Evolutionary conservation across 1,284 basidiomycete species (phyloP).

Genomic region (Wallemia ichthyophaga): DNA sequence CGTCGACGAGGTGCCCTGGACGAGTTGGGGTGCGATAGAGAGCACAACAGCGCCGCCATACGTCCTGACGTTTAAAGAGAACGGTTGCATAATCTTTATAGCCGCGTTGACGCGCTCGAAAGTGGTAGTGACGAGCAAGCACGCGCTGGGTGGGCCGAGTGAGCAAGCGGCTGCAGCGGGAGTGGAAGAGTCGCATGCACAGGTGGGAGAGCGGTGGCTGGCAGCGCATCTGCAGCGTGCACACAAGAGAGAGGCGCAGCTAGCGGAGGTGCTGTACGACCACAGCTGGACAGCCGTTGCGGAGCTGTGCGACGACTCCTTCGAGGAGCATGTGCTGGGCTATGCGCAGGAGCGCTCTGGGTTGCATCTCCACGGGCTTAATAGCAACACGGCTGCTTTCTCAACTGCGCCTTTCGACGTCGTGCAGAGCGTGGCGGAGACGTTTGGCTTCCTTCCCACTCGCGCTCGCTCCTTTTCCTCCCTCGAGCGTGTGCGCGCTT

Average conservation of each 20-base stretch:
- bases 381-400: constrained; percentile 39
- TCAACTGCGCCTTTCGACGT: constrained; percentile 33
- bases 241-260: constrained; percentile 36
- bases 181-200: constrained; percentile 26
- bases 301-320: constrained; percentile 90
- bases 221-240: constrained; percentile 32
- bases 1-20: constrained; percentile 83
- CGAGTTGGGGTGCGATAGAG: constrained; percentile 51
- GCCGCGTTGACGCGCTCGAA: constrained; percentile 45
- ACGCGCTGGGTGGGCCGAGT: constrained; percentile 33
- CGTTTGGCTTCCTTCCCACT: constrained; percentile 79
- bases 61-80: constrained; percentile 72
- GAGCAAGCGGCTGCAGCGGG: not conserved
- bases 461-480: constrained; percentile 28
- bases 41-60: constrained; percentile 51
- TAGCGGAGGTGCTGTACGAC: constrained; percentile 47
- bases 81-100: constrained; percentile 95
- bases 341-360: constrained; percentile 59
- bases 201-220: constrained; percentile 58
- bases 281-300: constrained; percentile 68
- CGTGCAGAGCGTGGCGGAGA: constrained; percentile 49
- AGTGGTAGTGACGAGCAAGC: constrained; percentile 72
- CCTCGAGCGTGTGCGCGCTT: constrained; percentile 36
- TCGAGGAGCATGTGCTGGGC: constrained; percentile 85
- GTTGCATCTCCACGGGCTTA: constrained; percentile 77